These are phyloP conservation scores for Babesia bovis DNA, from an alignment of 169 alveolate genomes.

Conservation along the genomic window DNA sequence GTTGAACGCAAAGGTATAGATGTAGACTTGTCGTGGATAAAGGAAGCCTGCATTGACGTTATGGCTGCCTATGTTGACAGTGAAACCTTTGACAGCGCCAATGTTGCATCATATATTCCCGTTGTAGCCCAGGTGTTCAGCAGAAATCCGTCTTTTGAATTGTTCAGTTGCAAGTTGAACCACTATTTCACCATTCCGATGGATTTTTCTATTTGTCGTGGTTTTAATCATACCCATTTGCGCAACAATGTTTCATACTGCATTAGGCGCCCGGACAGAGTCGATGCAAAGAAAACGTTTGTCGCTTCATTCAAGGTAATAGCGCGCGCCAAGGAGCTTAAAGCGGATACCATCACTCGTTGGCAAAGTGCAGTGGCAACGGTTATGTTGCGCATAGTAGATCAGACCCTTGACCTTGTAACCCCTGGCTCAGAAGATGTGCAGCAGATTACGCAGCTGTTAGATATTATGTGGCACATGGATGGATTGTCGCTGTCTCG, in stretches of 20 bases:
- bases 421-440: not conserved
- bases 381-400: conserved; percentile 6
- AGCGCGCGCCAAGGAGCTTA: not conserved
- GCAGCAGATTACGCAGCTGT: not conserved
- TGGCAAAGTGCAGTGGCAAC: not conserved
- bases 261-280: not conserved
- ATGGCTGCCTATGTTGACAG: not conserved
- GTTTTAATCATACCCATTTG: conserved; percentile 1
- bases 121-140: not conserved
- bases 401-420: conserved; percentile 2
- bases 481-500: not conserved
- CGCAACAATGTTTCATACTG: not conserved
- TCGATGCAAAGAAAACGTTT: not conserved
- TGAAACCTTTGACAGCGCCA: not conserved
- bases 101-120: not conserved
- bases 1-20: conserved; percentile 2
- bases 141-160: not conserved
- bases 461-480: not conserved
- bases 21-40: not conserved
- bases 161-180: not conserved
- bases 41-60: not conserved
- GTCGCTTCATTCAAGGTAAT: not conserved
- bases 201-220: not conserved
- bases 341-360: not conserved
- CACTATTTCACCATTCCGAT: not conserved